Evolutionary conservation across 371 early-diverging fungal genomes (phyloP), one percentile per base, ranked within the genome.

Genomic region (Mortierella sp.): DNA sequence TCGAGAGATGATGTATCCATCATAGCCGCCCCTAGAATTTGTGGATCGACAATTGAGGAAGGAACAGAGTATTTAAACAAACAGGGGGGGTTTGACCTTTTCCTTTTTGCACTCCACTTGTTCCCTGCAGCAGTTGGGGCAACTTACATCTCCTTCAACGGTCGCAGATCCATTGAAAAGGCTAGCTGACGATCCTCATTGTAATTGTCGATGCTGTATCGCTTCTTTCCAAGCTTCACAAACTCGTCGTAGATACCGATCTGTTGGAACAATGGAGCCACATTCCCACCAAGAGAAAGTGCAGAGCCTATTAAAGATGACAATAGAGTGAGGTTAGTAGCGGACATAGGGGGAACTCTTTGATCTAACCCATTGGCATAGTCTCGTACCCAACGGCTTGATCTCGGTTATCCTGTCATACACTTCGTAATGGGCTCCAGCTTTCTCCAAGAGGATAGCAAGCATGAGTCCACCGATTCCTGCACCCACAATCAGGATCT

Each of bases 231-330:
- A 10, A 50, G 28, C 14, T n/a, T 8, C 17, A 57, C 19, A 40
- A 56, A 57, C 29, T 67, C 61, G 8, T 67, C 68, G 34, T 56
- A 67, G 19, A 67, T 56, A 0, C 68, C 68, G n/a, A 60, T 60
- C 40, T 67, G 68, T 12, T 46, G 22, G 41, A 67, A 67, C 43
- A 67, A 19, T 14, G 68, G 56, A 0, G 57, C 40, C 16, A 60
- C 52, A 28, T 61, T 61, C 1, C 39, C 13, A 2, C 60, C 61
- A 0, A 67, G 41, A 1, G 44, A 51, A 31, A 67, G 46, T 16
- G 59, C 66, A 0, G 54, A 29, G 25, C 66, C 59, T 54, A 53
- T 8, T 6, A 25, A n/a, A 8, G 5, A 25, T 2, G 7, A 48
- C 7, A 27, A 48, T 48, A 48, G 5, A 17, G 19, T n/a, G 16